Evolutionary conservation across 192 early-diverging fungal species (phyloP), one percentile per base, ranked within the genome.

Genomic region (Coemansia sp.): DNA sequence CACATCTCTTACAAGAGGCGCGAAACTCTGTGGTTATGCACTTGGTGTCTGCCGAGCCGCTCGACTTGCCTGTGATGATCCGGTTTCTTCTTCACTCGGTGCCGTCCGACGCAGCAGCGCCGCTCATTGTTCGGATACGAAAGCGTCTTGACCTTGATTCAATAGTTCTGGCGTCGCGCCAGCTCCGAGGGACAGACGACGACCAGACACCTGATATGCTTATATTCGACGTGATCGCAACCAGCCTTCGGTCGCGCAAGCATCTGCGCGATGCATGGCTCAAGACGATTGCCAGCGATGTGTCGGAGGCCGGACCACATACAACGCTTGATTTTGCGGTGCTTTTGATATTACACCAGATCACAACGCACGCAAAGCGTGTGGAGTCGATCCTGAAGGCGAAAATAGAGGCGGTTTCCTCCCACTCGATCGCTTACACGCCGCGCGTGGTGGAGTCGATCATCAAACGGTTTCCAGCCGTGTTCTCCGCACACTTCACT

Each of bases 181-280:
- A 59, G 45, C 52, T 14, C 30, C 24, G 46, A 4, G 36, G 55
- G n/a, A 0, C 24, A 16, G 8, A 24, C 34, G 68, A 45, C 24
- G 60, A 76, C 60, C 61, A 74, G 44, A 60, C 64, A 21, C 77
- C 82, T 33, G 82, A 81, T 38, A 69, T 81, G 18, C 75, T 86
- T 10, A 66, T 71, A 8, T 70, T 80, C 78, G 92, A 93, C 60
- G 86, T 88, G 1, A 81, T 93, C 5, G 87, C 88, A 38, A 77
- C 82, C 26, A 86, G 89, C 11, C 78, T 93, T 23, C 83, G 87
- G 36, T 86, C 87, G 39, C 87, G 91, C 55, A 88, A 87, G 55
- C 89, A 88, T 64, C 73, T 93, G 45, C 84, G 85, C 33, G 88
- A 90, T 53, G 86, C 87, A 2, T 93, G 92, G 92, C 69, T 87